Evolutionary conservation across 1,284 basidiomycete species (phyloP), one percentile per base, ranked within the genome.

Genomic region (Trametes hirsuta): DNA sequence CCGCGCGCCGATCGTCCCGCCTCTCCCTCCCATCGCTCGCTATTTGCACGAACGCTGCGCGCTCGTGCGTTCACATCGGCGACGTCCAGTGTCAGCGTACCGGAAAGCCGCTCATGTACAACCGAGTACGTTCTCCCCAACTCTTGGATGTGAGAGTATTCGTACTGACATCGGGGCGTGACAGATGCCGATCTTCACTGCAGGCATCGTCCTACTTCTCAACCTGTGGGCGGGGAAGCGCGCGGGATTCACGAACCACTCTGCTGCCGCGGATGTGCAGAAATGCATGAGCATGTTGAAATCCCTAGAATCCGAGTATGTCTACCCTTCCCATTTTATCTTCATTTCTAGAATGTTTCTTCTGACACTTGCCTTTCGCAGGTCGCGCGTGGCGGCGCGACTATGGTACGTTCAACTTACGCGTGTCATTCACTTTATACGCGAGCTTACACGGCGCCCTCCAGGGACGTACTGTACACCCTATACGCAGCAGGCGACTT

Each of bases 171-270:
- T 42, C 21, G 21, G 8, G 3, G 1, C 34, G 48, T 11, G 10
- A 6, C 69, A 73, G 75, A 74, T 79, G 58, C 66, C 80, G 15
- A 77, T 84, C 1, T 90, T 89, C 71, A 86, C 86, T 0, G 80
- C 87, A 0, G 87, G 82, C 0, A 82, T 91, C 56, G 84, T 92
- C n/a, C 77, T 93, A 3, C 74, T 93, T 47, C 77, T 93, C 64
- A 88, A 85, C 65, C 85, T 92, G 18, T 93, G 91, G 84, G 86
- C 86, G 11, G 85, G 84, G 14, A 86, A 84, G 69, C 79, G 82
- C 52, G 81, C 83, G 15, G 84, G 85, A 0, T 72, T 82, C 22
- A 74, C 77, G 10, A 76, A 74, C 0, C 84, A 90, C 59, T 77
- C 83, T 1, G 80, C 81, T 48, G 82, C 90, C 78, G 77, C 77